Percentiles rank a stretch among this genome's conserved stretches.
Evolutionary conservation across 768 basidiomycete genomes (phyloP).

Genomic region (Boletus eberwhitei): DNA sequence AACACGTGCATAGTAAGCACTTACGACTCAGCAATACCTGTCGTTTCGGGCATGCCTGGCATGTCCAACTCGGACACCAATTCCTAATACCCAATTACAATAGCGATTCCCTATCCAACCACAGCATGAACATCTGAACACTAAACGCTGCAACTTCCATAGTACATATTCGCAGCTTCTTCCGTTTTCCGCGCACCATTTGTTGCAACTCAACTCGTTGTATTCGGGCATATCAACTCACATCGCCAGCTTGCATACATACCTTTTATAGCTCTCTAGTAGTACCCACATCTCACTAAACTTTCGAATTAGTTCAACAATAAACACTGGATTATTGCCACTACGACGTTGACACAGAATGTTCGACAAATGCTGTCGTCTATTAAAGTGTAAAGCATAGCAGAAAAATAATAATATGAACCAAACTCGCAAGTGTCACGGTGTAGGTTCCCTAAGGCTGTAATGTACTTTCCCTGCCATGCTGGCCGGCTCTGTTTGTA

Average conservation of each 20-base stretch:
- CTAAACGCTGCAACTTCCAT: slow-evolving; percentile 9
- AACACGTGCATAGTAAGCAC: slow-evolving; percentile 3
- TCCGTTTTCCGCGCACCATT: not conserved
- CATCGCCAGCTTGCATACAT: slow-evolving; percentile 12
- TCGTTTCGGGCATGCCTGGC: slow-evolving; percentile 18
- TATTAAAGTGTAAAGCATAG: not conserved
- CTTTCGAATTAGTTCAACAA: slow-evolving; percentile 14
- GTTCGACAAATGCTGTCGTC: not conserved
- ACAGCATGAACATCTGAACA: slow-evolving; percentile 2
- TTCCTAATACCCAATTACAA: slow-evolving; percentile 5
- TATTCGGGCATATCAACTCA: slow-evolving; percentile 10
- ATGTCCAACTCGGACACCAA: slow-evolving; percentile 12
- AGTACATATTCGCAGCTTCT: slow-evolving; percentile 18
- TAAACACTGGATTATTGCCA: slow-evolving; percentile 9
- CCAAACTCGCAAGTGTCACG: not conserved
- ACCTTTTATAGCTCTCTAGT: slow-evolving; percentile 18
- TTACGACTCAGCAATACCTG: slow-evolving; percentile 7
- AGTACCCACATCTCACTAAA: slow-evolving; percentile 2
- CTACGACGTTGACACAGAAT: not conserved
- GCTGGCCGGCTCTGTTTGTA: slow-evolving; percentile 45
- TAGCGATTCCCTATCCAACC: not conserved
- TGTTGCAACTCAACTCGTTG: slow-evolving; percentile 12
- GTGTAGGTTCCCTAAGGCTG: not conserved
- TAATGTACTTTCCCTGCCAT: slow-evolving; percentile 19
- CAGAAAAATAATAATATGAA: not conserved